Conservation (phyloP, 2,329 filamentous ascomycete species). For the Metarhizium anisopliae region DNA sequence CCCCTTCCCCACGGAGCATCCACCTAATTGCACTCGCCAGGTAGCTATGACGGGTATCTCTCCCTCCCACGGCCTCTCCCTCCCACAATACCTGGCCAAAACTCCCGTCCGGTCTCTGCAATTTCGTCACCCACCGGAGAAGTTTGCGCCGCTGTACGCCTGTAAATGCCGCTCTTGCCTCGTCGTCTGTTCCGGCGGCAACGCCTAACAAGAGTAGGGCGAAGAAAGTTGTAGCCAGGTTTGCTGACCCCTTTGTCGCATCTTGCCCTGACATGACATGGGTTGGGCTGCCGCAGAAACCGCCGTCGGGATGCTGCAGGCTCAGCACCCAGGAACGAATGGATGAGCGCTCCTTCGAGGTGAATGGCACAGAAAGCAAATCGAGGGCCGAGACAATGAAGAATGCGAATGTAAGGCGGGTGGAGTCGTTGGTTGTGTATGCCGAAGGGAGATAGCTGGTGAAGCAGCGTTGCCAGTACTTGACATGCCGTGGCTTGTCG, state of each 20-base stretch:
- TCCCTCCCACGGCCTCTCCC: constrained; percentile 60
- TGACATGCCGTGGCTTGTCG: constrained; percentile 62
- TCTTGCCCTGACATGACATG: constrained; percentile 34
- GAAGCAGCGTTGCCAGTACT: constrained; percentile 88
- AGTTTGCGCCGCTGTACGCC: constrained; percentile 60
- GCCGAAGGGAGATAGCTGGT: constrained; percentile 69
- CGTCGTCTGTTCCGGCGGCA: constrained; percentile 30
- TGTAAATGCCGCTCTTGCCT: constrained; percentile 38
- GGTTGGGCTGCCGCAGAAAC: constrained; percentile 80
- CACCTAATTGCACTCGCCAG: constrained; percentile 74
- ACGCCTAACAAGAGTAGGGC: constrained; percentile 65
- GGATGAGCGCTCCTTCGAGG: constrained; percentile 30
- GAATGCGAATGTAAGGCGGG: constrained; percentile 79
- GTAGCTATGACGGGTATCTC: constrained; percentile 83
- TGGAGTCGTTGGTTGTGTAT: constrained; percentile 86
- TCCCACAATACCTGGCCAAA: constrained; percentile 74
- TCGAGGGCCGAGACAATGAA: constrained; percentile 84
- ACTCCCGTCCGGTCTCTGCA: constrained; percentile 80
- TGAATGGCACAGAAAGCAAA: constrained; percentile 58
- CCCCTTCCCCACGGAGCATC: constrained; percentile 60
- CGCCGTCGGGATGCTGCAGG: constrained; percentile 77
- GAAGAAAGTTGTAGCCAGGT: constrained; percentile 83
- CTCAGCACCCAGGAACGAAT: constrained; percentile 72
- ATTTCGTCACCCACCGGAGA: constrained; percentile 60
- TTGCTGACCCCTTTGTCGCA: constrained; percentile 46